phyloP scores from a whole-genome alignment of 1,284 basidiomycete species.

The Leccinum variabile region DNA sequence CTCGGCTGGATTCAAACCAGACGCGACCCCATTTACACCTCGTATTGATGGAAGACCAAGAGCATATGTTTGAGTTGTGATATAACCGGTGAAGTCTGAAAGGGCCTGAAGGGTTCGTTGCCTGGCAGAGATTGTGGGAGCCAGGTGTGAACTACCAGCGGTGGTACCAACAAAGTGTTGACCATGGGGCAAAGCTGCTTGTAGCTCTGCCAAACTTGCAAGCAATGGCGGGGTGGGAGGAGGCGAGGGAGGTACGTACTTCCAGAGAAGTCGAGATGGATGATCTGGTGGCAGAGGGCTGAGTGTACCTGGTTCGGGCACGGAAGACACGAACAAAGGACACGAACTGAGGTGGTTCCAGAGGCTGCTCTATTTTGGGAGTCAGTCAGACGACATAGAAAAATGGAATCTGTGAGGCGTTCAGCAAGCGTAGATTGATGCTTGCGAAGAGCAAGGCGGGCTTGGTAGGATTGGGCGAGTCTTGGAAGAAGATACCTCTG shows the following conservation, averaged over 20 bases:
- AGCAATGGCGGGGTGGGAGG: constrained; percentile 46
- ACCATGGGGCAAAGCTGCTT: constrained; percentile 41
- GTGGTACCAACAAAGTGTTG: constrained; percentile 36
- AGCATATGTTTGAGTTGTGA: constrained; percentile 49
- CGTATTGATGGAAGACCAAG: constrained; percentile 25
- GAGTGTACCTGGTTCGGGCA: constrained; percentile 14
- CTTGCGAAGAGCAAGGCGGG: constrained; percentile 56
- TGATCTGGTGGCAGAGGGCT: constrained; percentile 20
- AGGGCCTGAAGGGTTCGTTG: constrained; percentile 50
- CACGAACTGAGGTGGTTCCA: constrained; percentile 61
- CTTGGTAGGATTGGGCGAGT: constrained; percentile 55
- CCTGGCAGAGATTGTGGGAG: constrained; percentile 32
- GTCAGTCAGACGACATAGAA: constrained; percentile 2
- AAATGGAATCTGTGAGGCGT: constrained; percentile 53
- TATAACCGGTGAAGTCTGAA: constrained; percentile 53
- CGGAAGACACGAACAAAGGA: constrained; percentile 45
- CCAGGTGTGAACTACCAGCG: constrained; percentile 25
- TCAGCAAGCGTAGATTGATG: constrained; percentile 59
- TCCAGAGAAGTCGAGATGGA: constrained; percentile 47
- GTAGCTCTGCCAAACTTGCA: constrained; percentile 47
- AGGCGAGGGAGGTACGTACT: constrained; percentile 45
- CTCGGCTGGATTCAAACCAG: constrained; percentile 24
- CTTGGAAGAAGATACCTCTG: constrained; percentile 70
- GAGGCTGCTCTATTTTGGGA: constrained; percentile 46
- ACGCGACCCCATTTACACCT: constrained; percentile 4